Conservation (phyloP, 345 rosid species). For the Moricandia arvensis region DNA sequence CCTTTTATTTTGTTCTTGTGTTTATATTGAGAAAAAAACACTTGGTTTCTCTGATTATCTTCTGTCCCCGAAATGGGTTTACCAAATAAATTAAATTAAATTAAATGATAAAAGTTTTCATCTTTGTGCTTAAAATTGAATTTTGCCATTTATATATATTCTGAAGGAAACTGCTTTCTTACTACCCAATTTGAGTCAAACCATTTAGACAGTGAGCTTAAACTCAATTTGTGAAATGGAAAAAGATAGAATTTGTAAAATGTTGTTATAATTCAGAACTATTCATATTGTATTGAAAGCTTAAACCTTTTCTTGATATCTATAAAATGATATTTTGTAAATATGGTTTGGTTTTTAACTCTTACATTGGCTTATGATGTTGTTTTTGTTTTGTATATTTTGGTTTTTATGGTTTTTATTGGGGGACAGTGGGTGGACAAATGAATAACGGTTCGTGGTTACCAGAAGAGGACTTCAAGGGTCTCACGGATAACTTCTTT, state of each 20-base stretch:
- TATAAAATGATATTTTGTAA: not conserved
- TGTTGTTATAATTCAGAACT: not conserved
- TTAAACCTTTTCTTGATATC: not conserved
- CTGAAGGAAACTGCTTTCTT: not conserved
- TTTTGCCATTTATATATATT: slow-evolving; percentile 16
- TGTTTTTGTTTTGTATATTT: not conserved
- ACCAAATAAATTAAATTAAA: not conserved
- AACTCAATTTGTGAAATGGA: not conserved
- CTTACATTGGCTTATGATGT: not conserved
- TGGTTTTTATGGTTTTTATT: not conserved
- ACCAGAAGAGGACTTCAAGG: slow-evolving; percentile 53
- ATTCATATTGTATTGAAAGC: not conserved
- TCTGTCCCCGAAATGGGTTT: not conserved
- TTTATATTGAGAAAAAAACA: not conserved
- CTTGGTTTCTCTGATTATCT: not conserved
- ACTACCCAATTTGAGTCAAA: slow-evolving; percentile 7
- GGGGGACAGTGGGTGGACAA: slow-evolving; percentile 29
- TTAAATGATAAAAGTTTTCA: not conserved
- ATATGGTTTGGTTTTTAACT: not conserved
- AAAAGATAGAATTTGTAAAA: not conserved
- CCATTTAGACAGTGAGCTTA: not conserved
- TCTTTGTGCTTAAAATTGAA: not conserved
- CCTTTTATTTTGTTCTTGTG: slow-evolving; percentile 5
- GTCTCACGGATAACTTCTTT: slow-evolving; percentile 58
- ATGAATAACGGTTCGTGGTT: slow-evolving; percentile 46